A percentile compares a stretch with the other conserved stretches of the same genome.
These are phyloP conservation scores for Ganoderma lingzhi DNA, from an alignment of 1,284 basidiomycete genomes.

Conservation along the genomic window DNA sequence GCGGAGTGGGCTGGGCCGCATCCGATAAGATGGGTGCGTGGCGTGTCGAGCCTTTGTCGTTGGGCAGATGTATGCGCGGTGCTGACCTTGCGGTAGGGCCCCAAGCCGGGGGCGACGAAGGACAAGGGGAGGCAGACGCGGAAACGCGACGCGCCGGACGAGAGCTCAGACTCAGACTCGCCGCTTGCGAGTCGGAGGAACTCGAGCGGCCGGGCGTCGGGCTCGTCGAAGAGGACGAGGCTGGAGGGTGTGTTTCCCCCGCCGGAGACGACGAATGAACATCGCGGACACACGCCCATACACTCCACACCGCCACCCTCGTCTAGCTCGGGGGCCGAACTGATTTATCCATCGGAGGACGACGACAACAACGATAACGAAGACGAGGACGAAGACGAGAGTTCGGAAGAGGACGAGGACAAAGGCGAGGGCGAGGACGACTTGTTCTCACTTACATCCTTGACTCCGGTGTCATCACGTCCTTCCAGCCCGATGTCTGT, in stretches of 20 bases:
- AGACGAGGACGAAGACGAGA: not conserved
- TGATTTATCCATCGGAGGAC: not conserved
- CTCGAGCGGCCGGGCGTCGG: not conserved
- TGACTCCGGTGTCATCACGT: constrained; percentile 9
- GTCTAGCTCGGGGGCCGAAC: not conserved
- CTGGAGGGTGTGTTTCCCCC: not conserved
- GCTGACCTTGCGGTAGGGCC: not conserved
- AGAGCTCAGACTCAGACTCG: not conserved
- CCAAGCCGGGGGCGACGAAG: not conserved
- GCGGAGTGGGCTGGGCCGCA: not conserved
- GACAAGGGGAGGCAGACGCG: not conserved
- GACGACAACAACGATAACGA: not conserved
- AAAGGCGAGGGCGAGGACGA: not conserved
- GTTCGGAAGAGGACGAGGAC: not conserved
- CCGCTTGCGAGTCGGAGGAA: not conserved
- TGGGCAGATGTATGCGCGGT: not conserved
- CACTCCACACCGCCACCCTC: not conserved
- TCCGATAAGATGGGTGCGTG: not conserved
- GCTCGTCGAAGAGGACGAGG: constrained; percentile 2
- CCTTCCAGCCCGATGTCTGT: constrained; percentile 11
- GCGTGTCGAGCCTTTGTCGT: not conserved
- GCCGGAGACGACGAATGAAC: not conserved
- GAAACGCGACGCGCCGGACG: constrained; percentile 4
- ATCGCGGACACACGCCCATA: not conserved
- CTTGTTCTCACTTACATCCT: constrained; percentile 10